A percentile compares a stretch with the other conserved stretches of the same genome.
These are phyloP conservation scores for Camelina neglecta DNA, from an alignment of 345 rosid species.

Conservation along the genomic window DNA sequence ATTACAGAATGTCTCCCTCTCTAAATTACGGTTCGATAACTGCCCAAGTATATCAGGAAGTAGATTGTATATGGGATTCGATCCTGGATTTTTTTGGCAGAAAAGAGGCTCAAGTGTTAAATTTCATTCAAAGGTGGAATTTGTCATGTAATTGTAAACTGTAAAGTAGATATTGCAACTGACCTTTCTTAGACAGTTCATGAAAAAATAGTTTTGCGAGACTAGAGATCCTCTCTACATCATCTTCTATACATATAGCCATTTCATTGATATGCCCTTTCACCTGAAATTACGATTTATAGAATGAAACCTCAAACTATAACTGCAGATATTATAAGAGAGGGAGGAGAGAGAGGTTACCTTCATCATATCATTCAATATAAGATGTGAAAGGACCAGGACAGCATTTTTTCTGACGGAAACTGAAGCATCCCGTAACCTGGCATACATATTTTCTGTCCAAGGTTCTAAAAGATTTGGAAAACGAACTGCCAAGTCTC, in stretches of 20 bases:
- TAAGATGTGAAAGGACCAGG: slow-evolving; percentile 96
- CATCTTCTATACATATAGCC: slow-evolving; percentile 87
- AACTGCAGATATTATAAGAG: slow-evolving; percentile 17
- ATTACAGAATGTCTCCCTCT: slow-evolving; percentile 82
- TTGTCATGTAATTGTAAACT: not conserved
- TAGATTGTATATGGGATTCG: slow-evolving; percentile 93
- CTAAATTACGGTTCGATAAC: slow-evolving; percentile 71
- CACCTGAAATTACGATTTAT: slow-evolving; percentile 61
- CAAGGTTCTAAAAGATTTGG: slow-evolving; percentile 96
- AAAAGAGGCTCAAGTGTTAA: slow-evolving; percentile 27
- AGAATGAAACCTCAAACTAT: slow-evolving; percentile 39
- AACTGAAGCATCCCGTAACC: slow-evolving; percentile 73
- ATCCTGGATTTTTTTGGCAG: slow-evolving; percentile 60
- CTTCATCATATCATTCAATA: slow-evolving; percentile 99
- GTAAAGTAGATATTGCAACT: slow-evolving; percentile 17
- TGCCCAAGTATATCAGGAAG: slow-evolving; percentile 95
- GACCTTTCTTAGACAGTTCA: slow-evolving; percentile 97
- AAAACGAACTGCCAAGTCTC: slow-evolving; percentile 96
- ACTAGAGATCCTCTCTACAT: slow-evolving; percentile 85
- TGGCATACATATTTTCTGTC: slow-evolving; percentile 94
- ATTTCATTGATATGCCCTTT: slow-evolving; percentile 95
- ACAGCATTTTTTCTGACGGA: slow-evolving; percentile 97
- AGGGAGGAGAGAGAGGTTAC: slow-evolving; percentile 45
- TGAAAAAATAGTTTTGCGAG: slow-evolving; percentile 90
- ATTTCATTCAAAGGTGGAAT: slow-evolving; percentile 24